Evolutionary conservation across 176 grass and related monocot genomes (phyloP), one percentile per base, ranked within the genome.

Genomic region (Tuctoria greenei): DNA sequence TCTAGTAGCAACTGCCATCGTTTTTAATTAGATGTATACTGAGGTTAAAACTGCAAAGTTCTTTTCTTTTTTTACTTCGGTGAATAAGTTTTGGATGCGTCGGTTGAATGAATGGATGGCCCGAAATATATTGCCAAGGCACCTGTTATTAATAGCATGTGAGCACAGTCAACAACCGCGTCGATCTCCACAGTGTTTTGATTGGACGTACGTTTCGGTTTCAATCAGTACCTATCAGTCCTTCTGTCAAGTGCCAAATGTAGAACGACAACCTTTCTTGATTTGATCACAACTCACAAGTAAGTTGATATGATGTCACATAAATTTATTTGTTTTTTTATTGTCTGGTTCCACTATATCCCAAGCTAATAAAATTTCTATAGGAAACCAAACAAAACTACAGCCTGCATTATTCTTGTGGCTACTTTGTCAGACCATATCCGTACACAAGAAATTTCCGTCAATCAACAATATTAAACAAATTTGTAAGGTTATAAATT

Each of bases 181-280:
- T 83, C 62, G 4, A 63, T 56, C 52, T 69, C 12, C 63, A 8
- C 63, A 62, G 51, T 18, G 44, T 54, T 54, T 79, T 55, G 86
- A 88, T 75, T 83, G 56, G 86, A 88, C 63, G 27, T 84, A 88
- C 63, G 27, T 84, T 61, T 62, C 40, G 55, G 81, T 69, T 87
- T 79, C 85, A 63, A 83, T 79, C 75, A 75, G 17, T 79, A 79
- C 81, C 44, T 84, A 79, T 84, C 81, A 64, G 86, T 84, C 69
- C 62, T 79, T 79, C 52, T 79, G 69, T 64, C 75, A 76, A 73
- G 23, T 79, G 26, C 75, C 85, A 73, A 79, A 79, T 68, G 55
- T 87, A 8, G 85, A 34, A 51, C 59, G 73, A 51, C 67, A 87
- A 42, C 69, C 61, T 69, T 87, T 83, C 78, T 62, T 61, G 43